A percentile compares a stretch with the other conserved stretches of the same genome.
These are phyloP conservation scores for Erythrophleum fordii DNA, from an alignment of 306 rosid genomes.

Conservation along the genomic window DNA sequence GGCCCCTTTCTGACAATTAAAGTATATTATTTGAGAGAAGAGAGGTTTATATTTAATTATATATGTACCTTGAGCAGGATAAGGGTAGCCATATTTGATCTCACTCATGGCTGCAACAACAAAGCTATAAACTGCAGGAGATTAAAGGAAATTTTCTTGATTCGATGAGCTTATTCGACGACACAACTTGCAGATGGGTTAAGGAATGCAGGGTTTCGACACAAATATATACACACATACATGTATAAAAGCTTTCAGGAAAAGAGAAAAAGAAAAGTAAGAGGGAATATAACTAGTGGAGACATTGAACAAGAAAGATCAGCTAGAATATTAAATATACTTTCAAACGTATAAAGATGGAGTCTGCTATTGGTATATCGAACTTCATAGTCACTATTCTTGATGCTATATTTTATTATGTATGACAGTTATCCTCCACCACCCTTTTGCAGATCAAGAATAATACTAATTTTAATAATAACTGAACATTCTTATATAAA, in stretches of 20 bases:
- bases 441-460: neutral
- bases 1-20: neutral
- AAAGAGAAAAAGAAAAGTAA: constrained; percentile 27
- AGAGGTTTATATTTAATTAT: neutral
- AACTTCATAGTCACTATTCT: constrained; percentile 25
- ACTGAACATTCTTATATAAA: neutral
- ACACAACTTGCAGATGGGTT: constrained; percentile 22
- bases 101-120: constrained; percentile 55
- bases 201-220: constrained; percentile 4
- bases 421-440: constrained; percentile 36
- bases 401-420: constrained; percentile 34
- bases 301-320: constrained; percentile 46
- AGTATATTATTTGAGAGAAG: neutral
- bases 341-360: no score
- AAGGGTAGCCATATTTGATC: constrained; percentile 71
- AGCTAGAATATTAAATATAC: neutral
- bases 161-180: constrained; percentile 28
- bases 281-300: constrained; percentile 41
- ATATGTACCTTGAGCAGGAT: constrained; percentile 78
- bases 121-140: constrained; percentile 5
- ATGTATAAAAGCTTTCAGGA: neutral
- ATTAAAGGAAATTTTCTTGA: neutral
- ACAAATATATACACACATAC: neutral
- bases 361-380: neutral
- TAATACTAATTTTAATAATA: constrained; percentile 14